Conservation (phyloP, 768 basidiomycete genomes). For the Suillus subalutaceus region DNA sequence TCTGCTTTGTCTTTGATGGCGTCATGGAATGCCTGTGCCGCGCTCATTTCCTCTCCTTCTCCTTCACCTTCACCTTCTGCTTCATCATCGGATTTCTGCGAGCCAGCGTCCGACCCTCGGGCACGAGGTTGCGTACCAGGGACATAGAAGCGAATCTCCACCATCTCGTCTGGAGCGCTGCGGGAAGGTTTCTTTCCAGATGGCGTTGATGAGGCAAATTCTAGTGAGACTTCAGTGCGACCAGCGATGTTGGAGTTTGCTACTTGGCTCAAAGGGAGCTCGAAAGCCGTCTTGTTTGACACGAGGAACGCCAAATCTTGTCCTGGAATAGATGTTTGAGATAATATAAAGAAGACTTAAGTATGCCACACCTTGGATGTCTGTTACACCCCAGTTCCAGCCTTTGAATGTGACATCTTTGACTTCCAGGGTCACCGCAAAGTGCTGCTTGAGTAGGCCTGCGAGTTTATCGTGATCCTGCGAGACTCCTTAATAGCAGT, state of each 20-base stretch:
- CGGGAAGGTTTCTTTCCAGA: conserved; percentile 46
- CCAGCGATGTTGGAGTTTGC: conserved; percentile 98
- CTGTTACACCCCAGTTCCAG: conserved; percentile 98
- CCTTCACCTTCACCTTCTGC: conserved; percentile 56
- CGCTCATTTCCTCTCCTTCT: conserved; percentile 81
- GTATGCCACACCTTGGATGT: conserved; percentile 78
- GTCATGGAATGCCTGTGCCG: conserved; percentile 97
- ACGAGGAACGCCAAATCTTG: conserved; percentile 91
- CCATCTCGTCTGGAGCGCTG: conserved; percentile 75
- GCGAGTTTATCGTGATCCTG: conserved; percentile 93
- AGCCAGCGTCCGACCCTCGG: conserved; percentile 71
- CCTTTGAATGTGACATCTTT: conserved; percentile 90
- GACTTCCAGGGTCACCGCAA: conserved; percentile 80
- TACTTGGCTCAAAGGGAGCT: conserved; percentile 82
- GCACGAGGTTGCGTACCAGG: conserved; percentile 75
- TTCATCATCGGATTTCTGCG: conserved; percentile 72
- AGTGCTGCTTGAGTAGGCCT: conserved; percentile 82
- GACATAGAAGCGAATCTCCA: conserved; percentile 95
- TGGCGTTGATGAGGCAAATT: conserved; percentile 65
- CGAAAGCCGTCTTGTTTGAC: conserved; percentile 86
- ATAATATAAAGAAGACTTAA: not conserved
- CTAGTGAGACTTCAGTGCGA: conserved; percentile 98
- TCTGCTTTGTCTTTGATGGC: conserved; percentile 95
- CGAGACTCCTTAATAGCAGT: conserved; percentile 2
- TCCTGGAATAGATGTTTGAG: conserved; percentile 47